These are phyloP conservation scores for Melampsora larici-populina DNA, from an alignment of 1,284 basidiomycete species.

Conservation along the genomic window DNA sequence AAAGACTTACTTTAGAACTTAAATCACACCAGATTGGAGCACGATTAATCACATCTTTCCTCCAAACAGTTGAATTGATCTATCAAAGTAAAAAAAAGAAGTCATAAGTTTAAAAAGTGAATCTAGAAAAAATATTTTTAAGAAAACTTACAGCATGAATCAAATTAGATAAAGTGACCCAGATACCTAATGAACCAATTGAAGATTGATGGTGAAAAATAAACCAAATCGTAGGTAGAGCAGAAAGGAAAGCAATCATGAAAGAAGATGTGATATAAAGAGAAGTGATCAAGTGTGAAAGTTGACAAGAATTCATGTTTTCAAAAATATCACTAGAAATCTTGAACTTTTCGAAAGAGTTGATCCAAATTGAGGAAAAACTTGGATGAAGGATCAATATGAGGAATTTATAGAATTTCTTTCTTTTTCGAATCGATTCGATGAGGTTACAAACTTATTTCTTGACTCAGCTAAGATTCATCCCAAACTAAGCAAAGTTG, in stretches of 20 bases:
- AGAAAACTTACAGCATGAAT: slow-evolving; percentile 25
- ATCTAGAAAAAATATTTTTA: background rate
- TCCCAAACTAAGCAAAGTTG: too few relatives aligned
- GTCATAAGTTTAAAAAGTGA: background rate
- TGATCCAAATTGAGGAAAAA: too few relatives aligned
- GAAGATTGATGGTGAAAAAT: slow-evolving; percentile 34
- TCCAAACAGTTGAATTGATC: slow-evolving; percentile 40
- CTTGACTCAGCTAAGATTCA: too few relatives aligned
- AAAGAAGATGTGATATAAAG: slow-evolving; percentile 23
- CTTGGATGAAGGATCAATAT: too few relatives aligned
- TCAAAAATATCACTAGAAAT: background rate
- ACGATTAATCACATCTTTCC: slow-evolving; percentile 28
- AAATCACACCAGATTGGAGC: slow-evolving; percentile 39
- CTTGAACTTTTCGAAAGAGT: too few relatives aligned
- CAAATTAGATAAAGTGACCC: slow-evolving; percentile 27
- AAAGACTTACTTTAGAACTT: slow-evolving; percentile 33
- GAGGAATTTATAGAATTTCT: too few relatives aligned
- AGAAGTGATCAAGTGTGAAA: slow-evolving; percentile 20
- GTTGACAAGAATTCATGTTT: background rate
- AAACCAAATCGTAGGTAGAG: slow-evolving; percentile 35
- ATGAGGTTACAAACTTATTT: too few relatives aligned
- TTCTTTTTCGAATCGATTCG: too few relatives aligned
- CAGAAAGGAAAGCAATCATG: slow-evolving; percentile 11
- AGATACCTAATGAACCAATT: slow-evolving; percentile 26
- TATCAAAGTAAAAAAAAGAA: background rate